Evolutionary conservation across 768 basidiomycete genomes (phyloP).

Genomic region (Termitomyces sp.): DNA sequence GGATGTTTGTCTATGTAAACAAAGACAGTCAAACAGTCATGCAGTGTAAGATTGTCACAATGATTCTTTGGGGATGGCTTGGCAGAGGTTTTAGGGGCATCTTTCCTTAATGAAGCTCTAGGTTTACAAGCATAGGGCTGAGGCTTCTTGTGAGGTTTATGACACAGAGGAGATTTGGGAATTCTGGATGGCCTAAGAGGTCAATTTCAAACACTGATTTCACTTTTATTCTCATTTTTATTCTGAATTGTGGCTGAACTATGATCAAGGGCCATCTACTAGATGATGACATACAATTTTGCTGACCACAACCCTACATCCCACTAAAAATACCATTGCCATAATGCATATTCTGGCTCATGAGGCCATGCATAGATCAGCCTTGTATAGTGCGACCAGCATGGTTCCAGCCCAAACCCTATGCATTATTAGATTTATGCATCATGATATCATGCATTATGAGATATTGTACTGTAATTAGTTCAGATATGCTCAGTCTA

Average conservation of each 20-base stretch:
- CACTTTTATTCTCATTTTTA: background rate
- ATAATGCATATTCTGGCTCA: too few relatives aligned
- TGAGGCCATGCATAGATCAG: too few relatives aligned
- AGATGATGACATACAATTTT: background rate
- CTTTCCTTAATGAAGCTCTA: background rate
- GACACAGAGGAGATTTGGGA: background rate
- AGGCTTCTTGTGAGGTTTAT: background rate
- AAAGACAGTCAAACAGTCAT: background rate
- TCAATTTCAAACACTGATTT: background rate
- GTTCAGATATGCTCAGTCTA: background rate
- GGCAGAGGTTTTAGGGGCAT: background rate
- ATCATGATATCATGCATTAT: too few relatives aligned
- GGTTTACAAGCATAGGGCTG: background rate
- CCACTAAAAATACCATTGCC: too few relatives aligned
- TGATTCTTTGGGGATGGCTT: too few relatives aligned
- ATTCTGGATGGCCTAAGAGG: too few relatives aligned
- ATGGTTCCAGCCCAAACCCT: background rate
- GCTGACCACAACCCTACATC: background rate
- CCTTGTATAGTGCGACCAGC: background rate
- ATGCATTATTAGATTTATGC: conserved; percentile 1
- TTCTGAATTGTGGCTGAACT: background rate
- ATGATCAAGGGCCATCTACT: background rate
- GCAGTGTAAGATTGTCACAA: too few relatives aligned
- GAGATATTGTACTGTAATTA: background rate
- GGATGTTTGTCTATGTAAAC: background rate